Evolutionary conservation across 345 rosid genomes (phyloP), one percentile per base, ranked within the genome.

Genomic region (Cardamine resedifolia): DNA sequence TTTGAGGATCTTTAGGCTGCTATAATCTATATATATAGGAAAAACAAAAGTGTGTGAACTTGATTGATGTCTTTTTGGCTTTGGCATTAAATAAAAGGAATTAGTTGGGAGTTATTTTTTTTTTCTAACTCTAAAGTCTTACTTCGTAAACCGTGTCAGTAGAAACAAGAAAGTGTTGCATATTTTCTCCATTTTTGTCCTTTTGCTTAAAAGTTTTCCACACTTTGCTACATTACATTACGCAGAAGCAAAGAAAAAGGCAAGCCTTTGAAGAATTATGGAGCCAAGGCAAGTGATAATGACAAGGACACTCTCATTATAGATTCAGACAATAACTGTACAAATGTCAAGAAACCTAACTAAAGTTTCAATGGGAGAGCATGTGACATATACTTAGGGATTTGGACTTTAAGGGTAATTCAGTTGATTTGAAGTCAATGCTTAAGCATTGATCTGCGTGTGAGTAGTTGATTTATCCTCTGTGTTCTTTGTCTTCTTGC

Each of bases 301-400:
- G 71, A 70, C 75, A 63, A 76, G 51, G 75, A 69, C 70, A 62
- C 11, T 45, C 27, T 56, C 70, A 34, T 53, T 49, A 47, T 33
- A 43, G 59, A 26, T 47, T 67, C 14, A 45, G 75, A 76, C 79
- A 70, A 69, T 28, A 68, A 20, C 18, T 23, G 15, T 49, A 18
- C 79, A 53, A 63, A 45, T 53, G 53, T 16, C 79, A 63, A 76
- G 66, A 76, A 69, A 63, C 79, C 75, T 63, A 62, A 76, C 70
- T 39, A 70, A 56, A 45, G 41, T 24, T 64, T 64, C 58, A 64
- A 64, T 33, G 50, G 12, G 60, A 14, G 38, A 69, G 55, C 75
- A 76, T 69, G 78, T 70, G 75, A 36, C 50, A 47, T 9, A 47
- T 58, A 58, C 51, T 34, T 74, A 26, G 60, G 77, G 67, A 48